A percentile compares a stretch with the other conserved stretches of the same genome.
Evolutionary conservation across 768 basidiomycete genomes (phyloP).

Genomic region (Gloeostereum incarnatum): DNA sequence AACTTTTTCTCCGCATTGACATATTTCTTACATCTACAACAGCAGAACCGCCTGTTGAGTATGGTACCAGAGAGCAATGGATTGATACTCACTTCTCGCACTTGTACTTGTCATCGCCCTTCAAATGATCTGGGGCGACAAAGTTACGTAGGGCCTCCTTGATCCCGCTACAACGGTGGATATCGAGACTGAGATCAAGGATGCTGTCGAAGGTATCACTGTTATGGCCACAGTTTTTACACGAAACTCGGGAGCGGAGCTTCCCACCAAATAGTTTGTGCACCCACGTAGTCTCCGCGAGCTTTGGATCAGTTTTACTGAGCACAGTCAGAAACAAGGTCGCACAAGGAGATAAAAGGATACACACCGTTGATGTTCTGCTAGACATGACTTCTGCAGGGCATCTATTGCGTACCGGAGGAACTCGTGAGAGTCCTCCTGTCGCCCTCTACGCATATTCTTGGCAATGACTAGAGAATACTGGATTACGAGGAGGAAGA

Average conservation of each 20-base stretch:
- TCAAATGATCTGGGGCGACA: constrained; percentile 71
- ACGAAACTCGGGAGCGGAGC: constrained; percentile 85
- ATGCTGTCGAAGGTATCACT: constrained; percentile 97
- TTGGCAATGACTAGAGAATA: constrained; percentile 72
- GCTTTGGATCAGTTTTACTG: constrained; percentile 62
- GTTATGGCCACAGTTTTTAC: constrained; percentile 70
- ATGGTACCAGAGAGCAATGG: not conserved
- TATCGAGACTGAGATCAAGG: constrained; percentile 89
- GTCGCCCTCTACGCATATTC: constrained; percentile 82
- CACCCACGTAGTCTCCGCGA: constrained; percentile 88
- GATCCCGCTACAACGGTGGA: constrained; percentile 51
- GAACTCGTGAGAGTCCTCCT: constrained; percentile 98
- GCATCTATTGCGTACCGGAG: constrained; percentile 90
- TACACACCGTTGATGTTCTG: constrained; percentile 61
- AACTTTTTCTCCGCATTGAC: constrained; percentile 89
- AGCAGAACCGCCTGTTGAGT: not conserved
- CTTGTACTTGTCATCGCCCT: constrained; percentile 93
- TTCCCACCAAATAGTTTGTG: constrained; percentile 91
- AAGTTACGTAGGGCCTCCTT: constrained; percentile 75
- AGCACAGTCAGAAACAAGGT: constrained; percentile 5
- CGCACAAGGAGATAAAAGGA: not conserved
- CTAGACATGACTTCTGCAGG: constrained; percentile 77
- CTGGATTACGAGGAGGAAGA: constrained; percentile 6
- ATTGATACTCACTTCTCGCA: constrained; percentile 86
- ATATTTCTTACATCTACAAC: constrained; percentile 76